Evolutionary conservation across 768 basidiomycete species (phyloP).

Genomic region (Dentipellis fragilis): DNA sequence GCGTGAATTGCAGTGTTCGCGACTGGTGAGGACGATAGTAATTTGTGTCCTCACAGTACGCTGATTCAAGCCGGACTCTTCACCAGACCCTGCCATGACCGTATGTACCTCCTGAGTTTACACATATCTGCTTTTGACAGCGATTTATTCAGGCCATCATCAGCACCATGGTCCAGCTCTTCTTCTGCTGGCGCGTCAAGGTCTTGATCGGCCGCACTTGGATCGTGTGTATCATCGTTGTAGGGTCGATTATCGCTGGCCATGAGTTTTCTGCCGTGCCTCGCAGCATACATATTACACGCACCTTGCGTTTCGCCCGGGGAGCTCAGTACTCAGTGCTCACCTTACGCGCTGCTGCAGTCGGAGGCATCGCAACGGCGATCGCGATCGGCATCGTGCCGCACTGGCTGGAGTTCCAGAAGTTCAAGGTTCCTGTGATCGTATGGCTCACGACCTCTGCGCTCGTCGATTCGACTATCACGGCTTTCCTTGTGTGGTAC

Average conservation of each 20-base stretch:
- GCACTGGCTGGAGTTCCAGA: conserved; percentile 8
- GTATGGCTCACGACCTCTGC: conserved; percentile 11
- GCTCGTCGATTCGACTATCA: conserved; percentile 9
- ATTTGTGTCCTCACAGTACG: no score
- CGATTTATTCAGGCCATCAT: no score
- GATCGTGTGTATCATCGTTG: neutral
- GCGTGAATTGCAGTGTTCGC: no score
- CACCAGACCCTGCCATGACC: no score
- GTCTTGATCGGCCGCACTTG: neutral
- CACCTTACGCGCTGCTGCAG: neutral
- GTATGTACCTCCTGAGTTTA: no score
- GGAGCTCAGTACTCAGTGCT: neutral
- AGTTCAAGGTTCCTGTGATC: conserved; percentile 10
- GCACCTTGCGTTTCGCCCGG: neutral
- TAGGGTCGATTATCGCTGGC: neutral
- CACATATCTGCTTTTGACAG: no score
- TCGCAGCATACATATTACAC: neutral
- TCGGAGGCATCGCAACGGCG: conserved; percentile 10
- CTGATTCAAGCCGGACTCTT: no score
- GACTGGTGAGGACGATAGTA: no score
- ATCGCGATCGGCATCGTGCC: conserved; percentile 8
- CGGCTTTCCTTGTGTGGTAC: conserved; percentile 9
- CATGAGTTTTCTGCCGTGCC: neutral
- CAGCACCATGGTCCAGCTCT: conserved; percentile 3
- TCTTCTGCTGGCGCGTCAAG: conserved; percentile 7